These are phyloP conservation scores for Erythrobasidium yunnanense DNA, from an alignment of 768 basidiomycete species.

Conservation along the genomic window DNA sequence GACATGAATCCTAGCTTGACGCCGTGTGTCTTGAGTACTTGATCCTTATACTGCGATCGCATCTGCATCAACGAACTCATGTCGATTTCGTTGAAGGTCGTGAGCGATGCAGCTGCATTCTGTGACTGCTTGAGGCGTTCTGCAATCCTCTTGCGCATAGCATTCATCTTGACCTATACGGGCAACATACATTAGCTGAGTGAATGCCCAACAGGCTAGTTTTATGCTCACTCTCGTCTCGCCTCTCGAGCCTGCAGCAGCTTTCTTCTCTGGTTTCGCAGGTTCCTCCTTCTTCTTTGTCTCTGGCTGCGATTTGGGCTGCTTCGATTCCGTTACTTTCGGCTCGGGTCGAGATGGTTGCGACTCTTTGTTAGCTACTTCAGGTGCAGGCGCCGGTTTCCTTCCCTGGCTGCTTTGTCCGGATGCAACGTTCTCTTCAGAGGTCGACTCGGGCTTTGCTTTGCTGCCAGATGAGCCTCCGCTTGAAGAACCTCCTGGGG, in stretches of 20 bases:
- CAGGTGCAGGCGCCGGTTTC: conserved; percentile 30
- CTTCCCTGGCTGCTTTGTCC: conserved; percentile 31
- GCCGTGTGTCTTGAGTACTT: conserved; percentile 75
- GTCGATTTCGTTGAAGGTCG: conserved; percentile 99
- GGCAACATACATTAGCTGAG: no score
- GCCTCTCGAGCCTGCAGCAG: conserved; percentile 39
- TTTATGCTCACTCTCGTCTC: conserved; percentile 28
- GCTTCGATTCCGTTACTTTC: conserved; percentile 30
- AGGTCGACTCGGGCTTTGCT: conserved; percentile 33
- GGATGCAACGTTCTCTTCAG: conserved; percentile 38
- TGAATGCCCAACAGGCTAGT: not conserved
- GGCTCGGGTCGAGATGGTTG: conserved; percentile 35
- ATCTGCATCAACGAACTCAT: conserved; percentile 92
- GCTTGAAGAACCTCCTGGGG: conserved; percentile 52
- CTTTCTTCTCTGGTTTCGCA: conserved; percentile 39
- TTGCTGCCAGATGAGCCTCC: not conserved
- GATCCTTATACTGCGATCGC: conserved; percentile 88
- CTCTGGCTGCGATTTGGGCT: conserved; percentile 32
- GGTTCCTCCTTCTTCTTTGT: conserved; percentile 39
- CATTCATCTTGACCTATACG: conserved; percentile 85
- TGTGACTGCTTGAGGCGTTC: conserved; percentile 97
- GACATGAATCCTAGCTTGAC: conserved; percentile 98
- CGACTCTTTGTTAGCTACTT: conserved; percentile 36
- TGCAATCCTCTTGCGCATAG: conserved; percentile 93
- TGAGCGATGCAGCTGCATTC: conserved; percentile 87